Evolutionary conservation across 805 yeast genomes (phyloP), one percentile per base, ranked within the genome.

Genomic region (Nakazawaea anatomiae): DNA sequence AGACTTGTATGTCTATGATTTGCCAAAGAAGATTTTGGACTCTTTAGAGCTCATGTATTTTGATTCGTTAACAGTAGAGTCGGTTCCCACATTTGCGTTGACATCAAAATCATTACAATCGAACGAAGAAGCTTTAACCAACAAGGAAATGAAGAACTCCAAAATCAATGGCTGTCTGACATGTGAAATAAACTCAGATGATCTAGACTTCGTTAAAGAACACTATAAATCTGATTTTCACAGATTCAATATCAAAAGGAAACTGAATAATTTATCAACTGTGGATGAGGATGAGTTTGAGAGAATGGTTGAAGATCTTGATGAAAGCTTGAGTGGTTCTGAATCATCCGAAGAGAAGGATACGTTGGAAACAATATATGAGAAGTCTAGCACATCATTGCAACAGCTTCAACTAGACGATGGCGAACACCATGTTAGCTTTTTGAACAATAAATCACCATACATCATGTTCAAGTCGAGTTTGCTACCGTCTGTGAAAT

Each of bases 371-470:
- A 48, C 61, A 2, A 57, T 64, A 4, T 38, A 41, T 39, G 54
- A 51, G 30, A 42, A 39, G 14, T 27, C 54, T 6, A 39, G 18
- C n/a, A 18, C 25, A 12, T 32, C 18, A 10, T 31, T 44, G 4
- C 35, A 27, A 6, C 38, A 29, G 12, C 12, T 42, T 9, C 14
- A 8, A 27, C 11, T 51, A 29, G 63, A 59, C 2, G 66, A 61
- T 1, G 70, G 67, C 12, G 74, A 63, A 35, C 60, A 68, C 28
- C 64, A 66, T 30, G 66, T 74, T 38, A 76, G 85, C 59, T 80
- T 75, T 59, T 60, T 86, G 54, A 80, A 85, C 51, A 83, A 92
- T 0, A 79, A 82, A 57, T 82, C 95, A 0, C 90, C 97, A 0
- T 79, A 68, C 48, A 73, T 88, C 1, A 68, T 79, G 41, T 84